phyloP scores from a whole-genome alignment of 2,329 filamentous ascomycete species.

The Neonectria punicea region DNA sequence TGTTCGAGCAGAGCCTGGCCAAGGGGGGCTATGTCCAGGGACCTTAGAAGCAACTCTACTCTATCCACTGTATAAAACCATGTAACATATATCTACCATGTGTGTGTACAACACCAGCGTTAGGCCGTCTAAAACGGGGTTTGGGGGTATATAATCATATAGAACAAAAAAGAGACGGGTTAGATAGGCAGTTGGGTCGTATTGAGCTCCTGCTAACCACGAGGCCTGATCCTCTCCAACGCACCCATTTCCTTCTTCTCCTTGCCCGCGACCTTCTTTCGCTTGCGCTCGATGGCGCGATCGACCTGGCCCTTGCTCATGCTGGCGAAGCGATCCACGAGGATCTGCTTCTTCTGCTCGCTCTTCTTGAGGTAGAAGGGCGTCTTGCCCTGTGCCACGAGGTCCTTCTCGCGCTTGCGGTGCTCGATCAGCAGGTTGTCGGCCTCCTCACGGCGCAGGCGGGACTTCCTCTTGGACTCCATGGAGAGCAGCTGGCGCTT shows the following conservation, averaged over 20 bases:
- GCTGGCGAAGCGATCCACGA: constrained; percentile 81
- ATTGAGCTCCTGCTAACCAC: constrained; percentile 15
- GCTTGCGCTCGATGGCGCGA: constrained; percentile 82
- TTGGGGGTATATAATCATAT: constrained; percentile 21
- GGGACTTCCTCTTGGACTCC: constrained; percentile 79
- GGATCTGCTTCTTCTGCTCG: constrained; percentile 87
- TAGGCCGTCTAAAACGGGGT: constrained; percentile 18
- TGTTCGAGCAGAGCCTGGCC: constrained; percentile 74
- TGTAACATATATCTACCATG: constrained; percentile 25
- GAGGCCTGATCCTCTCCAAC: constrained; percentile 46
- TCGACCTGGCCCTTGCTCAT: constrained; percentile 90
- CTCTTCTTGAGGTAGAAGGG: constrained; percentile 94
- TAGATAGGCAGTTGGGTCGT: background rate
- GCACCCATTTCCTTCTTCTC: constrained; percentile 79
- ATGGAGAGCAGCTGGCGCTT: constrained; percentile 80
- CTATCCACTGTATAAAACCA: constrained; percentile 21
- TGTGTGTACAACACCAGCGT: constrained; percentile 15
- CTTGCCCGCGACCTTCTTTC: constrained; percentile 88
- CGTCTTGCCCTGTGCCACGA: constrained; percentile 87
- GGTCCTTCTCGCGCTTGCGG: constrained; percentile 82
- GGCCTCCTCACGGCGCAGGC: constrained; percentile 75
- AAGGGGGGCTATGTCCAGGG: constrained; percentile 47
- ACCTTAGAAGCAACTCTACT: constrained; percentile 6
- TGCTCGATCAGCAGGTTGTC: constrained; percentile 78
- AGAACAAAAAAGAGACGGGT: constrained; percentile 19